Conservation (phyloP, 495 filamentous ascomycete genomes). For the Lophiostoma macrostomum region DNA sequence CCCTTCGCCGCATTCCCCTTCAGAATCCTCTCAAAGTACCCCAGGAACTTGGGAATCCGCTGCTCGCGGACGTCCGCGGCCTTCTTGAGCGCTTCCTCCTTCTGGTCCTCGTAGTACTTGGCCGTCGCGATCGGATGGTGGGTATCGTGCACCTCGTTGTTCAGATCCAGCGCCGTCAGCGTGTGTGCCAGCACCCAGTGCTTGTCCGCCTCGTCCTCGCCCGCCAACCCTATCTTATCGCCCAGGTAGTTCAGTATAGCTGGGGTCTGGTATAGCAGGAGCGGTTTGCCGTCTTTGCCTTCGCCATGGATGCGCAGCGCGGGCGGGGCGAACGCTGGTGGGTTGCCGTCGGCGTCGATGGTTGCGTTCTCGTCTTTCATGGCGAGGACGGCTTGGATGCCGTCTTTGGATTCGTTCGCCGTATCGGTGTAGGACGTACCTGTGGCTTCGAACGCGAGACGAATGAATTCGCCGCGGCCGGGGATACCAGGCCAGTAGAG, state of each 20-base stretch:
- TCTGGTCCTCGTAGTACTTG: slow-evolving; percentile 68
- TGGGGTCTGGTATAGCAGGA: slow-evolving; percentile 60
- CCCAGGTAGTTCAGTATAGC: slow-evolving; percentile 64
- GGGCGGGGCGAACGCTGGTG: slow-evolving; percentile 60
- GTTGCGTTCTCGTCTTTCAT: slow-evolving; percentile 26
- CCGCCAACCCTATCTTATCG: slow-evolving; percentile 51
- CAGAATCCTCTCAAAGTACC: slow-evolving; percentile 62
- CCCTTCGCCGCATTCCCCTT: slow-evolving; percentile 48
- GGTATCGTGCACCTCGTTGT: slow-evolving; percentile 63
- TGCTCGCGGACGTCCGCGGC: slow-evolving; percentile 52
- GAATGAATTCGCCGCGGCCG: slow-evolving; percentile 64
- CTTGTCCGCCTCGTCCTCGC: slow-evolving; percentile 44
- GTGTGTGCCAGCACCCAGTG: slow-evolving; percentile 55
- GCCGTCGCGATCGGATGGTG: slow-evolving; percentile 60
- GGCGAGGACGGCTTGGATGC: slow-evolving; percentile 32
- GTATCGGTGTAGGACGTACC: slow-evolving; percentile 59
- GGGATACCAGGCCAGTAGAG: slow-evolving; percentile 64
- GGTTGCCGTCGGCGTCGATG: slow-evolving; percentile 46
- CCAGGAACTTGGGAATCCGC: slow-evolving; percentile 64
- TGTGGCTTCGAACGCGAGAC: slow-evolving; percentile 61
- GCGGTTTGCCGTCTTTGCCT: slow-evolving; percentile 36
- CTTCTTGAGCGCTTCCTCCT: slow-evolving; percentile 52
- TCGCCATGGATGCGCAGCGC: slow-evolving; percentile 54
- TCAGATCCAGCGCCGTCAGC: slow-evolving; percentile 66
- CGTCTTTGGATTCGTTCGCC: slow-evolving; percentile 40